Conservation (phyloP, 2,329 filamentous ascomycete species). For the Aspergillus ruber region DNA sequence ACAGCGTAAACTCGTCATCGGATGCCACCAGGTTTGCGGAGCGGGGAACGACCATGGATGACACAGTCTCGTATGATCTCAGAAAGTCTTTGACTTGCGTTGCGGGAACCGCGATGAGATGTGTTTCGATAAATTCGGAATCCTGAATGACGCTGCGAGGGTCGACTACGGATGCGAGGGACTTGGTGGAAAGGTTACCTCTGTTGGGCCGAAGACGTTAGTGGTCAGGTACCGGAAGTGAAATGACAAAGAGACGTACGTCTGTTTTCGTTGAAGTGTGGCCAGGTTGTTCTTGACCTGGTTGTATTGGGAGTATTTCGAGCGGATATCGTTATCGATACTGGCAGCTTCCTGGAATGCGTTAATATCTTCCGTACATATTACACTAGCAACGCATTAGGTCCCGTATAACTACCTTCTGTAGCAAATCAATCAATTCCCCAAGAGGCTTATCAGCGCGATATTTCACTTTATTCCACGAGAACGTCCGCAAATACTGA, state of each 20-base stretch:
- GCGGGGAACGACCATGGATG: conserved; percentile 88
- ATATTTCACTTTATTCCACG: conserved; percentile 98
- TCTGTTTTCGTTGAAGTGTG: conserved; percentile 77
- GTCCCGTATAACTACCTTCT: conserved; percentile 58
- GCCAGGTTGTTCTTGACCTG: conserved; percentile 78
- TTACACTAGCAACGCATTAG: neutral
- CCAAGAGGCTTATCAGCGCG: conserved; percentile 82
- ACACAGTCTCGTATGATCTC: conserved; percentile 78
- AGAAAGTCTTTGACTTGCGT: conserved; percentile 80
- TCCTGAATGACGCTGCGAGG: conserved; percentile 74
- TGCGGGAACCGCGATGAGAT: conserved; percentile 81
- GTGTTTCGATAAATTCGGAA: conserved; percentile 94
- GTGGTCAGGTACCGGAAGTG: neutral
- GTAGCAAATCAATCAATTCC: conserved; percentile 78
- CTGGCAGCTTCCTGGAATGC: conserved; percentile 69
- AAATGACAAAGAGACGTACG: conserved; percentile 47
- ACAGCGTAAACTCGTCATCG: conserved; percentile 86
- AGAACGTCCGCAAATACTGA: conserved; percentile 80
- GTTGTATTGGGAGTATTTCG: conserved; percentile 93
- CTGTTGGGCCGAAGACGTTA: conserved; percentile 36
- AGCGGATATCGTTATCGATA: conserved; percentile 92
- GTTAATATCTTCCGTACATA: conserved; percentile 1
- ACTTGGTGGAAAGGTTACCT: conserved; percentile 90
- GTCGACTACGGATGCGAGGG: conserved; percentile 80
- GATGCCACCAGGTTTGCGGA: conserved; percentile 72